phyloP scores from a whole-genome alignment of 208 protist genomes.

The Leishmania tarentolae region DNA sequence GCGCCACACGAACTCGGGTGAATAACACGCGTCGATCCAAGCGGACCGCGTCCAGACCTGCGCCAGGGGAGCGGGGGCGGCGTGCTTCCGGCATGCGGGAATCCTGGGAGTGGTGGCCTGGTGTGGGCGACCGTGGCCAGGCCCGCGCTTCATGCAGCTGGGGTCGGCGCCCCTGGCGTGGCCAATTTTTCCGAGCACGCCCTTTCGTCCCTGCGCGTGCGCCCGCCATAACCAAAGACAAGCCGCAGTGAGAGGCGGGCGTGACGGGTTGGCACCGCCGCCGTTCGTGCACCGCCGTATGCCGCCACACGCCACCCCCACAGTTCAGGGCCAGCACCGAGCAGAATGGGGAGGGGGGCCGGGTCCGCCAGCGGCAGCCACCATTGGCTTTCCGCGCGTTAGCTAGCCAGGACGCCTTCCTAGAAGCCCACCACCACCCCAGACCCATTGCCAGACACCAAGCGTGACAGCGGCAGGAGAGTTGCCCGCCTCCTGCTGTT shows the following conservation, averaged over 20 bases:
- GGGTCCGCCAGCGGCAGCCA: neutral
- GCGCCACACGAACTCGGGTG: neutral
- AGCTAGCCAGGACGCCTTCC: no score
- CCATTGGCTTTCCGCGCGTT: neutral
- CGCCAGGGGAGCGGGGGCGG: neutral
- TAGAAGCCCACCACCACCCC: neutral
- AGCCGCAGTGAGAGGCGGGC: neutral
- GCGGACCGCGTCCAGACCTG: neutral
- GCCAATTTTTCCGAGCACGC: neutral
- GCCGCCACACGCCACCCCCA: neutral
- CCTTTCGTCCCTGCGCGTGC: no score
- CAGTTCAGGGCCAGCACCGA: neutral
- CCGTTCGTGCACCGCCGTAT: neutral
- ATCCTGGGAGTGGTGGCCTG: neutral
- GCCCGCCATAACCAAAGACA: neutral
- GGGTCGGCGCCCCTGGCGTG: neutral
- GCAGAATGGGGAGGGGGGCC: neutral
- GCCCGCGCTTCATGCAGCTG: neutral
- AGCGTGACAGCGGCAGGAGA: no score
- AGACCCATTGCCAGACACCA: neutral
- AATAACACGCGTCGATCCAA: neutral
- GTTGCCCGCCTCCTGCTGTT: no score
- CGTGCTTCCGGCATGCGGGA: neutral
- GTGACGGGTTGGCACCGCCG: neutral
- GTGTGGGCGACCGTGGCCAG: neutral